Percentiles rank a stretch among this genome's conserved stretches.
These are phyloP conservation scores for Sphagnum tenellum DNA, from an alignment of 225 moss, liverwort and hornwort species.

Conservation along the genomic window DNA sequence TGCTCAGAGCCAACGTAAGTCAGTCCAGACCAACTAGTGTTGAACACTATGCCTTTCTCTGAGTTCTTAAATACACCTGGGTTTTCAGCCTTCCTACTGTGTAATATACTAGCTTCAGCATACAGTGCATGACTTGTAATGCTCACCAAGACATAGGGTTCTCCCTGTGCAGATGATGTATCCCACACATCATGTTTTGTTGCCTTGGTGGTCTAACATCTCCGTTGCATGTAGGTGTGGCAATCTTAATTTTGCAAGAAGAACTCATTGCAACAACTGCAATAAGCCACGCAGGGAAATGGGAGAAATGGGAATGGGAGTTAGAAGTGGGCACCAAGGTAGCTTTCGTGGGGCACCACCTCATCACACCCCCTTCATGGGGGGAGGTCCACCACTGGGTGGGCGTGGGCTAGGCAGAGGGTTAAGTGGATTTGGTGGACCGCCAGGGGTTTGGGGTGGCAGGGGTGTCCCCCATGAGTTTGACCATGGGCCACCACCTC, in stretches of 20 bases:
- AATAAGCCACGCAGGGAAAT: conserved; percentile 93
- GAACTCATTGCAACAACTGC: conserved; percentile 98
- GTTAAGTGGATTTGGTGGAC: conserved; percentile 74
- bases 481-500: conserved; percentile 67
- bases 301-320: conserved; percentile 67
- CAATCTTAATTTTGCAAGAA: conserved; percentile 90
- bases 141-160: no score
- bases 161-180: no score
- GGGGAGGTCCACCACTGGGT: conserved; percentile 54
- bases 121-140: no score
- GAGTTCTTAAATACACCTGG: no score
- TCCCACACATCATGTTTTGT: no score
- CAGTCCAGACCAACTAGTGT: no score
- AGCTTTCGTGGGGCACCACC: conserved; percentile 84
- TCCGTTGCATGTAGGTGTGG: conserved; percentile 50
- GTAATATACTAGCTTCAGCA: no score
- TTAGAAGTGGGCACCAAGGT: conserved; percentile 47
- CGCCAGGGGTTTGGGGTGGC: conserved; percentile 72
- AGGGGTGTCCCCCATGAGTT: conserved; percentile 63
- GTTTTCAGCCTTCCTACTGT: no score
- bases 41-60: no score
- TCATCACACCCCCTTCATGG: conserved; percentile 58
- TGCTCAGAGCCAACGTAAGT: conserved; percentile 97
- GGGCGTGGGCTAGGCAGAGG: conserved; percentile 69
- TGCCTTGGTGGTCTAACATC: no score